Base-by-base conservation (phyloP, 164 flowering plant species). In the Umbilicus rupestris region DNA sequence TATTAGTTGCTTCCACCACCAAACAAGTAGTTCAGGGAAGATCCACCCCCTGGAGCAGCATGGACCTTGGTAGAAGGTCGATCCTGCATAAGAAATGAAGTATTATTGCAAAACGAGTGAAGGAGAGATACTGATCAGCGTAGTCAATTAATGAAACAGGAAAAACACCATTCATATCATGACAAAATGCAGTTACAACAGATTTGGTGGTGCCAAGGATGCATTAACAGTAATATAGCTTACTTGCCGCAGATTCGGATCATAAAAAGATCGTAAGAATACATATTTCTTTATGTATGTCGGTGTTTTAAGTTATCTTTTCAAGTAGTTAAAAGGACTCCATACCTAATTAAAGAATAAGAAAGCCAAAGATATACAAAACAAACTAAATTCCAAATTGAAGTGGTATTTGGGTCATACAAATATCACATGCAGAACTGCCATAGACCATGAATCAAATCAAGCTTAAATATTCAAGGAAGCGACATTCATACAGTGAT, bases 1-100 rank as follows among this genome's bases (percentile, higher is more conserved):
- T 47, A 47, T 47, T 22, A 47, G 22, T 47, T 47, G 55, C 55
- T 47, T 47, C 55, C 55, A 47, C 55, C 55, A 12, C 55, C 55
- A 47, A 47, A 47, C 24, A 47, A 20, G 24, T 47, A 47, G 55
- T 47, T 47, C 55, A 47, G 55, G 55, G 55, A 47, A 20, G 55
- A 47, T 47, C 55, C 55, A 47, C 55, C 55, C 55, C 55, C 55
- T n/a, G 55, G 55, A 6, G 55, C 55, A n/a, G 55, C 55, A 47
- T 47, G 55, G 11, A 47, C 55, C 55, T 47, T 47, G 5, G 55
- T 47, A 47, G 55, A 47, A 47, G 55, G 55, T 10, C 55, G 55
- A 20, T 47, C 55, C 55, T 47, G 55, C 26, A 47, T 7, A n/a
- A 12, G 14, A 47, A 47, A 8, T 5, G 55, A 47, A 47, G 55